Conservation (phyloP, 2,329 filamentous ascomycete genomes). For the Proliferodiscus dingleyae region DNA sequence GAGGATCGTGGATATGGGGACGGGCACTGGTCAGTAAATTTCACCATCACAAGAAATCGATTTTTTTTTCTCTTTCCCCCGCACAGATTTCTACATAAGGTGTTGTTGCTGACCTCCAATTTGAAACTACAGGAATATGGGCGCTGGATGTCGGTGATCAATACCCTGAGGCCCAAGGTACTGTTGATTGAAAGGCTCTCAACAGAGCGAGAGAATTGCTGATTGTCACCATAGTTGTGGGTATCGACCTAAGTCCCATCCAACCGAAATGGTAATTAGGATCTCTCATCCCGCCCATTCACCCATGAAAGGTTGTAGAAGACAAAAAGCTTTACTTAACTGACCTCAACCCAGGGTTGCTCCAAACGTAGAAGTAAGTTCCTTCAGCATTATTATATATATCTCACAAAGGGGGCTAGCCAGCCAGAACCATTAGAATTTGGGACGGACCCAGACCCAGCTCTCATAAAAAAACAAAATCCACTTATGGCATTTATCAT, state of each 20-base stretch:
- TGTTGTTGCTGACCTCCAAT: too few relatives aligned
- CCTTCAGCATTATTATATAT: too few relatives aligned
- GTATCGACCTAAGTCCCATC: conserved; percentile 28
- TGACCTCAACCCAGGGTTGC: conserved; percentile 14
- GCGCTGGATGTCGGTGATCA: conserved; percentile 19
- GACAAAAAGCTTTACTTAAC: too few relatives aligned
- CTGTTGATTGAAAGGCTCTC: neutral
- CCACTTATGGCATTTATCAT: too few relatives aligned
- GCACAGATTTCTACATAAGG: too few relatives aligned
- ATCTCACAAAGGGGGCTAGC: too few relatives aligned
- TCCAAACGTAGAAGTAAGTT: conserved; percentile 28
- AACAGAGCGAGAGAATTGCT: too few relatives aligned
- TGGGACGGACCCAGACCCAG: too few relatives aligned
- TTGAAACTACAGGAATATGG: conserved; percentile 7
- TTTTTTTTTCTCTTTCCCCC: too few relatives aligned
- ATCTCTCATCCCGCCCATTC: neutral
- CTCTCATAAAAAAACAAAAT: too few relatives aligned
- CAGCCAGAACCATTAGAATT: too few relatives aligned
- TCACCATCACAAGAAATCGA: neutral
- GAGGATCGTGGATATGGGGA: conserved; percentile 36
- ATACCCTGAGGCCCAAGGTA: conserved; percentile 16
- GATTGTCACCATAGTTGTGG: conserved; percentile 20
- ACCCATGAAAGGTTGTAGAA: too few relatives aligned
- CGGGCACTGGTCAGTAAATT: conserved; percentile 31
- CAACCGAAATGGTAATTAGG: conserved; percentile 19